These are phyloP conservation scores for Diaporthe ilicicola DNA, from an alignment of 2,329 filamentous ascomycete species.

Conservation along the genomic window DNA sequence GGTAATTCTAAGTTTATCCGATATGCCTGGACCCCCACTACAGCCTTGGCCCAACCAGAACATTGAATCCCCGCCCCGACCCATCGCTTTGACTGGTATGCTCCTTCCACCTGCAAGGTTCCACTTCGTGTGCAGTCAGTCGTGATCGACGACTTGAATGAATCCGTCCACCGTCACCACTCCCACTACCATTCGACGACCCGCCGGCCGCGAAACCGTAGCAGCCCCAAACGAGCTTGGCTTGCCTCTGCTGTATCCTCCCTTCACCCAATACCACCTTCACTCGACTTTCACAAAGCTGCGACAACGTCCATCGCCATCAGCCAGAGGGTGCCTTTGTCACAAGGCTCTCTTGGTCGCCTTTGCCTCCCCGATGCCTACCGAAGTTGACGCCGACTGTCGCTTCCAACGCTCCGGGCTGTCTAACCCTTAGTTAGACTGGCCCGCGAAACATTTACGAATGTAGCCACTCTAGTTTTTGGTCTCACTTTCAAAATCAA, in stretches of 20 bases:
- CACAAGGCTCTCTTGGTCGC: constrained; percentile 35
- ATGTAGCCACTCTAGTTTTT: constrained; percentile 53
- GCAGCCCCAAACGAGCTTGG: constrained; percentile 1
- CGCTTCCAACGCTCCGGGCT: constrained; percentile 51
- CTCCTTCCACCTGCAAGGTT: constrained; percentile 15
- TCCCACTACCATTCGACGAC: neutral
- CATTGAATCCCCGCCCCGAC: neutral
- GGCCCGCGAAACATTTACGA: constrained; percentile 44
- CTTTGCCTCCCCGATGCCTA: constrained; percentile 51
- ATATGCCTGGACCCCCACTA: constrained; percentile 10
- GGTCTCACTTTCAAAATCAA: constrained; percentile 40
- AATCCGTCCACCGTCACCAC: neutral
- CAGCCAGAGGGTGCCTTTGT: constrained; percentile 34
- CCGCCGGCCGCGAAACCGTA: neutral
- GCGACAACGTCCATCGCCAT: constrained; percentile 17
- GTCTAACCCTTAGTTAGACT: constrained; percentile 53
- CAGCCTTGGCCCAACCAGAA: neutral
- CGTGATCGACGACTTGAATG: constrained; percentile 17
- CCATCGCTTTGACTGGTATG: constrained; percentile 8
- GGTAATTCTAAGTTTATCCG: constrained; percentile 15
- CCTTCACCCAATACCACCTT: neutral
- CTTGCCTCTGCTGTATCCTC: neutral
- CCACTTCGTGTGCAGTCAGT: constrained; percentile 10
- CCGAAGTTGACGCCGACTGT: constrained; percentile 51
- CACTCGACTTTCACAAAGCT: neutral